These are phyloP conservation scores for Aspergillus sp. DNA, from an alignment of 2,329 filamentous ascomycete genomes.

Conservation along the genomic window DNA sequence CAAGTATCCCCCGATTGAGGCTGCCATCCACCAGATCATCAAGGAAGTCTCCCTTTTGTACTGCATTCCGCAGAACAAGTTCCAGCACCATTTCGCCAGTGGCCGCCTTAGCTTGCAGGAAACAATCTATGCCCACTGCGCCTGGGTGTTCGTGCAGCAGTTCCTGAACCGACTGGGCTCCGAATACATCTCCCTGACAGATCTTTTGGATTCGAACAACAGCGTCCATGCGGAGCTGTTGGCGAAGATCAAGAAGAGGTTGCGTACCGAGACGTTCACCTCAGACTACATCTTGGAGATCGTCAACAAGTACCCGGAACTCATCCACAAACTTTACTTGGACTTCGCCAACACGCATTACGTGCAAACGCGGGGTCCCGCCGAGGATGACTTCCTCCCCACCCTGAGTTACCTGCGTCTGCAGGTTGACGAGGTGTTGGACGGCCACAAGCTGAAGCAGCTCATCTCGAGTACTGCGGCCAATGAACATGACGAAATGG, in stretches of 20 bases:
- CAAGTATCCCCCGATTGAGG: conserved; percentile 77
- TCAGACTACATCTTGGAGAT: conserved; percentile 98
- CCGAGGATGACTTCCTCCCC: conserved; percentile 69
- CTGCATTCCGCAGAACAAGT: conserved; percentile 96
- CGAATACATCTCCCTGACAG: conserved; percentile 84
- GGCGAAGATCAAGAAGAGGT: conserved; percentile 89
- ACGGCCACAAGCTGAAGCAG: conserved; percentile 71
- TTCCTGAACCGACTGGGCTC: conserved; percentile 93
- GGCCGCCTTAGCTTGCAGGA: conserved; percentile 91
- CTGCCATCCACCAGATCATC: conserved; percentile 97
- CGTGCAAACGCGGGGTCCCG: conserved; percentile 62
- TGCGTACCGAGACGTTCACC: conserved; percentile 96
- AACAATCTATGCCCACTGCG: conserved; percentile 94
- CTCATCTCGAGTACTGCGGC: conserved; percentile 76
- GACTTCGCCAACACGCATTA: conserved; percentile 89
- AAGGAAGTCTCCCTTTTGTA: conserved; percentile 97
- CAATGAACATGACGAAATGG: conserved; percentile 97
- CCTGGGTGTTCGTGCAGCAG: conserved; percentile 97
- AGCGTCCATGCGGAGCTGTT: conserved; percentile 83
- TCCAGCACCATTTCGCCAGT: conserved; percentile 83
- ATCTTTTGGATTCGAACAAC: conserved; percentile 77
- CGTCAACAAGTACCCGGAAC: conserved; percentile 82
- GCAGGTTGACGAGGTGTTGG: conserved; percentile 72
- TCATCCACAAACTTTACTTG: conserved; percentile 85
- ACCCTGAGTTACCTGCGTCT: conserved; percentile 68